Conservation (phyloP, 2,329 filamentous ascomycete genomes). For the Diaporthe sp. region DNA sequence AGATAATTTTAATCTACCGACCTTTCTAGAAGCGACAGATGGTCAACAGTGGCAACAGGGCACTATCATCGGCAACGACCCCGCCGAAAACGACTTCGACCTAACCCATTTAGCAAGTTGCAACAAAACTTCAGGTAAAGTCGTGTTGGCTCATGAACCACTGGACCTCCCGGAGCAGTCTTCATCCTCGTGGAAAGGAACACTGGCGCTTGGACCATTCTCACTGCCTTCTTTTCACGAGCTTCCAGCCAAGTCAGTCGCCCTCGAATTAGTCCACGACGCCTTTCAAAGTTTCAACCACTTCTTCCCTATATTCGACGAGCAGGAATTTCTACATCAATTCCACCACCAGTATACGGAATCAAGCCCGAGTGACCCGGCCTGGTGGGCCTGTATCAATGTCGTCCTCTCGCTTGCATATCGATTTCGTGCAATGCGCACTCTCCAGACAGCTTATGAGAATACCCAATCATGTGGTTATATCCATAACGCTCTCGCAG, state of each 20-base stretch:
- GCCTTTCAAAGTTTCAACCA: background rate
- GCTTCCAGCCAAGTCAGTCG: slow-evolving; percentile 1
- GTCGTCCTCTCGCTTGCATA: slow-evolving; percentile 43
- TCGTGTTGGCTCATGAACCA: no score
- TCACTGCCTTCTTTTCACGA: slow-evolving; percentile 17
- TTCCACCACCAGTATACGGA: slow-evolving; percentile 67
- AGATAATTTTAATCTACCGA: no score
- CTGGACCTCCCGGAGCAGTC: background rate
- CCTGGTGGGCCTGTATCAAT: slow-evolving; percentile 45
- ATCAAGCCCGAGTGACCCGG: slow-evolving; percentile 36
- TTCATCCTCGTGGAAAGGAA: background rate
- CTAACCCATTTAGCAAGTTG: no score
- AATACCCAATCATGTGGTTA: slow-evolving; percentile 20
- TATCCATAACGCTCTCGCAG: slow-evolving; percentile 12
- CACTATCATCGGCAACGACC: background rate
- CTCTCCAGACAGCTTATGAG: slow-evolving; percentile 7
- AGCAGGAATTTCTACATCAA: background rate
- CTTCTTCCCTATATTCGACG: background rate
- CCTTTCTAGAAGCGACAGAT: background rate
- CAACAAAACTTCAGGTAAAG: no score
- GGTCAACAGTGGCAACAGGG: background rate
- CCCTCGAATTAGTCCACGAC: background rate
- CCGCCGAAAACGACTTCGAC: background rate
- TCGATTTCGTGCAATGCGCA: slow-evolving; percentile 35
- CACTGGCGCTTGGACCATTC: slow-evolving; percentile 15